Base-by-base conservation (phyloP, 352 stramenopile genomes). In the Globisporangium heterothallicum region DNA sequence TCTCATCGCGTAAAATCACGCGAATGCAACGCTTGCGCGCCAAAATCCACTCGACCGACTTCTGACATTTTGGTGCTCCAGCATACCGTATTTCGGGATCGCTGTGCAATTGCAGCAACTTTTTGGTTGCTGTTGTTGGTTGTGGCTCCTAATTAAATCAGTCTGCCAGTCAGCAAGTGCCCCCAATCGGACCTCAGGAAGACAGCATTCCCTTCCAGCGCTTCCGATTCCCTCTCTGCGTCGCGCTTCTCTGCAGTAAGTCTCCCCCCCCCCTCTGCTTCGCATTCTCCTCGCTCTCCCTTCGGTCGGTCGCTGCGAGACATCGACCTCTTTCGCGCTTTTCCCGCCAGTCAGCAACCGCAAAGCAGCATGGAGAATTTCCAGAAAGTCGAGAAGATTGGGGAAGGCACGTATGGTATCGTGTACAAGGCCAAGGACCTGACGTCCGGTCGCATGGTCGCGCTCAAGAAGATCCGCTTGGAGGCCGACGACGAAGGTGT, bases 401-500 rank as follows among this genome's bases (percentile, higher is more conserved):
- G 84, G 45, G 94, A 98, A 78, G 93, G 95, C 61, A 98, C 95
- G 34, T 98, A 98, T 61, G 95, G 95, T 21, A 92, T 98, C 47
- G 95, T 98, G 29, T 98, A 98, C 86, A 98, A 98, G 74, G 95
- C 92, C 16, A 67, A 78, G n/a, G 93, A 98, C 66, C 64, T 91
- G 35, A 66, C 78, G 1, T 95, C 83, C 0, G 78, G 95, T 26
- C 78, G 77, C 63, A 96, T 98, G 61, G 91, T 98, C 27, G 94
- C 95, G 13, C 79, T 98, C 38, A 98, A 98, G 70, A 96, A 96
- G 58, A 92, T 95, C 49, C 79, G 84, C 0, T 60, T 95, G 0
- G 82, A 92, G 56, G 74, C 78, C 7, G 95, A 99, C 59, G 95
- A 98, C 62, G 95, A 98, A 45, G 96, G 96, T n/a, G 97, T 99